Percentiles rank a stretch among this genome's conserved stretches.
These are phyloP conservation scores for Triadica sebifera DNA, from an alignment of 345 rosid genomes.

Conservation along the genomic window DNA sequence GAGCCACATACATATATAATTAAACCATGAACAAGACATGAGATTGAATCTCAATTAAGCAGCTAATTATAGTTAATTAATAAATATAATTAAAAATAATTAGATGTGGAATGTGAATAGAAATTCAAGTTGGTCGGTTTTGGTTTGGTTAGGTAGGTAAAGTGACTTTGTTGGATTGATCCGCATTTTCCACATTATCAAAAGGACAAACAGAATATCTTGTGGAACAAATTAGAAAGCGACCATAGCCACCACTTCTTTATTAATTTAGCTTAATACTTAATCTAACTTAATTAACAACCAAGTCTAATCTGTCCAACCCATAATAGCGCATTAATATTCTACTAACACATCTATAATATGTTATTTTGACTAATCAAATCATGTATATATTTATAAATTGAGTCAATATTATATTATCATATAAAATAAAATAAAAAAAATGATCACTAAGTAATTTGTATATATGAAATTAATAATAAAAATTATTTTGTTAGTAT, in stretches of 20 bases:
- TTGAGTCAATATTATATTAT: too few species aligned
- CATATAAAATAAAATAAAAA: too few species aligned
- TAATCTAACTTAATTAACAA: slow-evolving; percentile 7
- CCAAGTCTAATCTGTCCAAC: slow-evolving; percentile 23
- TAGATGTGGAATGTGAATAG: background rate
- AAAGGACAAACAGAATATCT: slow-evolving; percentile 24
- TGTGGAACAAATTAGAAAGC: slow-evolving; percentile 15
- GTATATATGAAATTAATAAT: too few species aligned
- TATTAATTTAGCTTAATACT: slow-evolving; percentile 5
- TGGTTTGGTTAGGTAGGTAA: slow-evolving; percentile 49
- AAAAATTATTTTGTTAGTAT: too few species aligned
- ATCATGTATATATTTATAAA: background rate
- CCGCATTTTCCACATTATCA: slow-evolving; percentile 25
- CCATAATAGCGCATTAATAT: background rate
- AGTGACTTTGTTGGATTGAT: slow-evolving; percentile 13
- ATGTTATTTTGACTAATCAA: background rate
- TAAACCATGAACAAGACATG: slow-evolving; percentile 9
- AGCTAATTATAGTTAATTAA: too few species aligned
- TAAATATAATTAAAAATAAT: too few species aligned
- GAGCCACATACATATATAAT: slow-evolving; percentile 11
- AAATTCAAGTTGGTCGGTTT: slow-evolving; percentile 27
- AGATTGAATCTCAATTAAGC: background rate
- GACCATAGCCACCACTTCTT: background rate
- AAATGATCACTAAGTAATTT: too few species aligned
- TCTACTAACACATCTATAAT: background rate